phyloP scores from a whole-genome alignment of 108 stramenopile species.

The Bacterosira constricta region DNA sequence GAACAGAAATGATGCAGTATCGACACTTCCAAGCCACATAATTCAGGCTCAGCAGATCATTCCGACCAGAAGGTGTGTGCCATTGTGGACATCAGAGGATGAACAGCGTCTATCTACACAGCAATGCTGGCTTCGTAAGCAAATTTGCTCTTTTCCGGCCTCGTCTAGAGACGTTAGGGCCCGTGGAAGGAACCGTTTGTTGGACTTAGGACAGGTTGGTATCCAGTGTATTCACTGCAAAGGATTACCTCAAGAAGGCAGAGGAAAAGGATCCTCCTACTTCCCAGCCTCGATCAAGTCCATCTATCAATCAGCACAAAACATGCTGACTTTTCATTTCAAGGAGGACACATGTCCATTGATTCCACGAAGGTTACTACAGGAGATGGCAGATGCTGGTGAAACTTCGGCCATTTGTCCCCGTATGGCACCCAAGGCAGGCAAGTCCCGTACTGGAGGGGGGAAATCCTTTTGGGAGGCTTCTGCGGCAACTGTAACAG shows the following conservation, averaged over 20 bases:
- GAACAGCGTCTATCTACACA: conserved; percentile 56
- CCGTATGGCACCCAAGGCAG: conserved; percentile 20
- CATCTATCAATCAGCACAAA: conserved; percentile 66
- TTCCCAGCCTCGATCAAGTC: conserved; percentile 54
- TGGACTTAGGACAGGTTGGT: conserved; percentile 60
- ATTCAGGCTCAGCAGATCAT: conserved; percentile 1
- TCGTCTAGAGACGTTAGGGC: conserved; percentile 46
- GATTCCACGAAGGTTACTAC: conserved; percentile 21
- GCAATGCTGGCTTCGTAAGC: conserved; percentile 63
- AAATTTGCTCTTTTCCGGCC: conserved; percentile 67
- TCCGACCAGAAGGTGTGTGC: conserved; percentile 7
- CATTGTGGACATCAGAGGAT: conserved; percentile 29
- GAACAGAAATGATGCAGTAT: background rate
- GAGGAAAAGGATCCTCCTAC: conserved; percentile 63
- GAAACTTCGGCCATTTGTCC: background rate
- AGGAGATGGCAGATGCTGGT: conserved; percentile 26
- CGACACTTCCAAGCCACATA: background rate
- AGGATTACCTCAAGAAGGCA: conserved; percentile 27
- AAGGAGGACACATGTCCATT: conserved; percentile 33
- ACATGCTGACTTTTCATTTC: conserved; percentile 37
- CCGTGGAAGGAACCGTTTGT: conserved; percentile 57
- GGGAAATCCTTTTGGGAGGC: conserved; percentile 25
- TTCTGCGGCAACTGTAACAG: background rate
- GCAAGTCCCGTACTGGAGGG: conserved; percentile 25
- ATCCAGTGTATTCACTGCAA: conserved; percentile 66